phyloP scores from a whole-genome alignment of 176 grass and related monocot genomes.

The Oryza officinalis region DNA sequence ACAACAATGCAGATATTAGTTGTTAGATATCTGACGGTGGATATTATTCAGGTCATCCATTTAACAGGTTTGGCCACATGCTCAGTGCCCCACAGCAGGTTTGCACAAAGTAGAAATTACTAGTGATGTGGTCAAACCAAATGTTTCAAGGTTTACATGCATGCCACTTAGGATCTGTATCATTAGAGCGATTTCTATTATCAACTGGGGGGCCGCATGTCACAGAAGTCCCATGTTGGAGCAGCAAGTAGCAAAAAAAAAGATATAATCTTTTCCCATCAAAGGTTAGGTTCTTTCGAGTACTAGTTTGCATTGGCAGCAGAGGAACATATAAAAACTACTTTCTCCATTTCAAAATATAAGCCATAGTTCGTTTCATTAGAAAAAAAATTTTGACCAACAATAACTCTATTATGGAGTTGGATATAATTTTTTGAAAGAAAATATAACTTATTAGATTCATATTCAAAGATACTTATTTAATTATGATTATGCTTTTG shows the following conservation, averaged over 20 bases:
- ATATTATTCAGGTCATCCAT: constrained; percentile 39
- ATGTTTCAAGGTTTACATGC: constrained; percentile 36
- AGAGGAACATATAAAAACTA: background rate
- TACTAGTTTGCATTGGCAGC: constrained; percentile 17
- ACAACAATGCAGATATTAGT: constrained; percentile 26
- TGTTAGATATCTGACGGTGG: constrained; percentile 20
- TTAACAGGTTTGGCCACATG: constrained; percentile 41
- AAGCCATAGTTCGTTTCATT: no score
- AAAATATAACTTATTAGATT: no score
- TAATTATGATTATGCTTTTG: no score
- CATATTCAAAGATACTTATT: no score
- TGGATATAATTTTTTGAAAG: no score
- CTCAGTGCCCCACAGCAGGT: constrained; percentile 25
- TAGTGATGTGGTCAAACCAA: constrained; percentile 35
- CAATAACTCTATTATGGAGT: no score
- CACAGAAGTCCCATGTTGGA: constrained; percentile 25
- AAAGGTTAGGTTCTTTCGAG: constrained; percentile 14
- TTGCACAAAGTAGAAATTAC: constrained; percentile 35
- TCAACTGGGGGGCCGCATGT: background rate
- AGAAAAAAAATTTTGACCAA: no score
- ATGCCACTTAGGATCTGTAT: constrained; percentile 37
- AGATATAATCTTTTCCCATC: background rate
- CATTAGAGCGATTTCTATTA: constrained; percentile 34
- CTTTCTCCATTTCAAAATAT: no score
- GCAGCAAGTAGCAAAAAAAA: constrained; percentile 1